A percentile compares a stretch with the other conserved stretches of the same genome.
These are phyloP conservation scores for Kuraishia hungarica DNA, from an alignment of 805 yeast genomes.

Conservation along the genomic window DNA sequence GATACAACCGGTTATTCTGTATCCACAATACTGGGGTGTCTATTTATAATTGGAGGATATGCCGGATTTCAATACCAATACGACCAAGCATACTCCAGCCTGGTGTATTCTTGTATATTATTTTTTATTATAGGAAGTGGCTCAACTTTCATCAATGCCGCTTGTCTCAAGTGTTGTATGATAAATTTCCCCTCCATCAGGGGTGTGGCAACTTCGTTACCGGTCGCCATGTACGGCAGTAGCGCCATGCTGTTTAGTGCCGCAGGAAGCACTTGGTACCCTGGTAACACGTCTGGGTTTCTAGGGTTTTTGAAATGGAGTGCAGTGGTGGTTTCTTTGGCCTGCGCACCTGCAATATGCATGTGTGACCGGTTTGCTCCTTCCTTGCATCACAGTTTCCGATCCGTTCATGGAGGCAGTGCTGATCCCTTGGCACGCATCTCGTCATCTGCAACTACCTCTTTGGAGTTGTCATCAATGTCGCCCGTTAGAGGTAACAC, in stretches of 20 bases:
- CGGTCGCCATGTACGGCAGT: slow-evolving; percentile 67
- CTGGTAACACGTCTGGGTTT: slow-evolving; percentile 51
- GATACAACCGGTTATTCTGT: slow-evolving; percentile 52
- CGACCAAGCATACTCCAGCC: slow-evolving; percentile 26
- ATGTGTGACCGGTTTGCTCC: slow-evolving; percentile 1
- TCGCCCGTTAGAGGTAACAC: not conserved
- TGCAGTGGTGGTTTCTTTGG: slow-evolving; percentile 28
- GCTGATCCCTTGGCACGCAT: not conserved
- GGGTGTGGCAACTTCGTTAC: slow-evolving; percentile 71
- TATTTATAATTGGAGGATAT: slow-evolving; percentile 46
- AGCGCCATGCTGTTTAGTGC: slow-evolving; percentile 63
- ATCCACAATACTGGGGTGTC: slow-evolving; percentile 43
- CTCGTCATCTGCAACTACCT: not conserved
- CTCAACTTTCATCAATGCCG: slow-evolving; percentile 55
- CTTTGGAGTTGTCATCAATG: not conserved
- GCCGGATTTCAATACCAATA: slow-evolving; percentile 44
- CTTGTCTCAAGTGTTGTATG: slow-evolving; percentile 68
- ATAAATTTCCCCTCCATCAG: slow-evolving; percentile 55
- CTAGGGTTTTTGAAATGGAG: slow-evolving; percentile 36
- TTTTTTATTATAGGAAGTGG: slow-evolving; percentile 58
- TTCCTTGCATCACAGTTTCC: not conserved
- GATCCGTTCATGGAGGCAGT: not conserved
- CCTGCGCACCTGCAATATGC: slow-evolving; percentile 32
- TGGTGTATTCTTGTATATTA: slow-evolving; percentile 34
- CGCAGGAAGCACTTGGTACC: slow-evolving; percentile 40